Conservation (phyloP, 768 basidiomycete species). For the Amanita polypyramis region DNA sequence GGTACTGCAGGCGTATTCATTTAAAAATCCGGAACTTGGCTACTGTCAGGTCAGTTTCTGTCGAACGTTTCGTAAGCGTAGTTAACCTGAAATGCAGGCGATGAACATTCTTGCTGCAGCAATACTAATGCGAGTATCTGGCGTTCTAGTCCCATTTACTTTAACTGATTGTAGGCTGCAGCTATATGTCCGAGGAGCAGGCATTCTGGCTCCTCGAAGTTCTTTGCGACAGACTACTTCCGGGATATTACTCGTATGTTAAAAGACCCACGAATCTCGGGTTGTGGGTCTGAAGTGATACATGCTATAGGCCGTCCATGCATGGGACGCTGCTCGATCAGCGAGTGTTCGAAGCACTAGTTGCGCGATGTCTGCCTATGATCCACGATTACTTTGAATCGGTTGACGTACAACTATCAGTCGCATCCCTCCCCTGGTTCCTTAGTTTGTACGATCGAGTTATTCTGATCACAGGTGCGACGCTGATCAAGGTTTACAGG, state of each 20-base stretch:
- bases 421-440: constrained; percentile 98
- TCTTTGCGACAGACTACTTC: constrained; percentile 86
- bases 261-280: not conserved
- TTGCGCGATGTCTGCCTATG: constrained; percentile 80
- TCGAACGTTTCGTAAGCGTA: not conserved
- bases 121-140: constrained; percentile 65
- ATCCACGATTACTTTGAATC: constrained; percentile 86
- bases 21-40: constrained; percentile 89
- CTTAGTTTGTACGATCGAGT: constrained; percentile 69
- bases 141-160: not conserved
- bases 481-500: constrained; percentile 22
- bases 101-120: constrained; percentile 98
- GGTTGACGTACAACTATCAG: constrained; percentile 94
- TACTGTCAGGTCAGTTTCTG: constrained; percentile 69
- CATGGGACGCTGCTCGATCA: constrained; percentile 98
- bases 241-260: constrained; percentile 90
- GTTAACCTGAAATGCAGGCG: constrained; percentile 37
- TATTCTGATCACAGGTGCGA: not conserved
- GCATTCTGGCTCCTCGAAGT: constrained; percentile 96
- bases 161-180: constrained; percentile 20
- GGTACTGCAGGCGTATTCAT: constrained; percentile 92
- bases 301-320: constrained; percentile 74
- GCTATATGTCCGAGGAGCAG: constrained; percentile 99
- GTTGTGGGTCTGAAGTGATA: not conserved
- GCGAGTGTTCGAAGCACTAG: constrained; percentile 92